Evolutionary conservation across 208 protist genomes (phyloP).

Genomic region (Naegleria lovaniensis): DNA sequence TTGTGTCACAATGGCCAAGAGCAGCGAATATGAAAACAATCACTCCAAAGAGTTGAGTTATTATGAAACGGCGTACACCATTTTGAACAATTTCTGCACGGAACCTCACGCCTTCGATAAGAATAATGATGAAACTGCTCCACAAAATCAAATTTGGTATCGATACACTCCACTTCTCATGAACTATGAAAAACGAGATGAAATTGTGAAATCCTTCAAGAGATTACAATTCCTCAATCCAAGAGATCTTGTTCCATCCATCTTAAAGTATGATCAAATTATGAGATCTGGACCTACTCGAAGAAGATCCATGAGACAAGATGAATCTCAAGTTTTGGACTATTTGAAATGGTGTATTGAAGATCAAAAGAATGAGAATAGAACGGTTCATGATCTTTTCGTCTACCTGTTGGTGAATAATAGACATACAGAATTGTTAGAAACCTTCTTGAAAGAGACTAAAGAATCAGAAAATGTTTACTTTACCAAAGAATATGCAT

Average conservation of each 20-base stretch:
- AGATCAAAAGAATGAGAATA: conserved; percentile 21
- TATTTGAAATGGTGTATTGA: conserved; percentile 12
- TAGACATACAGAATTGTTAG: background rate
- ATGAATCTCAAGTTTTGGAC: background rate
- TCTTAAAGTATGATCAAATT: conserved; percentile 10
- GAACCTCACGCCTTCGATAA: background rate
- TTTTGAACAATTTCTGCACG: background rate
- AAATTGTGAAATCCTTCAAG: background rate
- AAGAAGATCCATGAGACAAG: background rate
- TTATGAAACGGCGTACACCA: background rate
- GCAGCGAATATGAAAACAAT: background rate
- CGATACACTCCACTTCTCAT: background rate
- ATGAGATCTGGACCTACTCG: background rate
- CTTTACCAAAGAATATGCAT: conserved; percentile 8
- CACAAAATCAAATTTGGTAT: conserved; percentile 5
- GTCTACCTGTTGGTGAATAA: background rate
- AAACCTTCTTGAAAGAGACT: background rate
- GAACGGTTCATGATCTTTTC: background rate
- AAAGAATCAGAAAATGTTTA: conserved; percentile 10
- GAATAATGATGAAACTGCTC: background rate
- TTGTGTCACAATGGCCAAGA: background rate
- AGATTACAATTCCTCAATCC: background rate
- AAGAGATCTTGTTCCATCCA: background rate
- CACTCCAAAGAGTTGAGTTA: background rate
- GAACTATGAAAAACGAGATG: background rate